Evolutionary conservation across 495 filamentous ascomycete species (phyloP), one percentile per base, ranked within the genome.

Genomic region (Podospora anserina): DNA sequence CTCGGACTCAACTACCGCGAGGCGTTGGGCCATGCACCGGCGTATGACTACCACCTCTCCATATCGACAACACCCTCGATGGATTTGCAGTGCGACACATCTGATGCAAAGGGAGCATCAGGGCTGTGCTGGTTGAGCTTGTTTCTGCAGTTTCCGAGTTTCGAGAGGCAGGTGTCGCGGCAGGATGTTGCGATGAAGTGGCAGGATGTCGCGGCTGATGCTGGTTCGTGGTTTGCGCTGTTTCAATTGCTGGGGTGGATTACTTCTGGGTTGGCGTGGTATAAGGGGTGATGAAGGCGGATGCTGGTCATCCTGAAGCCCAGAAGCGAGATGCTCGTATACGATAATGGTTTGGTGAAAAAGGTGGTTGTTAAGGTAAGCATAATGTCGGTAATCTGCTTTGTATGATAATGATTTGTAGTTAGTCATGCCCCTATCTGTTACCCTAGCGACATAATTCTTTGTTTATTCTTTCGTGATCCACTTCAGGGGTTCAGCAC

Each of bases 151-250:
- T 72, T 69, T 23, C 70, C 70, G 1, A 72, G 34, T 19, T 72
- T 72, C 57, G 66, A 72, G 54, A 69, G 66, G 23, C 60, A 64
- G 60, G 23, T 67, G 19, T 64, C 61, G 23, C 39, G 15, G 53
- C 66, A 72, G 56, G 60, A 67, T 11, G 30, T 66, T 28, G 63
- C 49, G 32, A 53, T 71, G 63, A 66, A 55, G 5, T 67, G 32
- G 64, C 19, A 66, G 68, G 63, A 69, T 28, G n/a, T 64, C 23
- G 28, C 54, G 7, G 61, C 64, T 57, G 18, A 6, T 15, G 65
- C 65, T 13, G 70, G 70, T 63, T 69, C 67, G 15, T 72, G 67
- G 70, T 72, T 69, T 63, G 64, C 70, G 7, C 61, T 72, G 9
- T 65, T 69, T 27, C 67, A 72, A 32, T 56, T 72, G 20, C 23